Evolutionary conservation across 306 rosid genomes (phyloP).

Genomic region (Rosa lucieae): DNA sequence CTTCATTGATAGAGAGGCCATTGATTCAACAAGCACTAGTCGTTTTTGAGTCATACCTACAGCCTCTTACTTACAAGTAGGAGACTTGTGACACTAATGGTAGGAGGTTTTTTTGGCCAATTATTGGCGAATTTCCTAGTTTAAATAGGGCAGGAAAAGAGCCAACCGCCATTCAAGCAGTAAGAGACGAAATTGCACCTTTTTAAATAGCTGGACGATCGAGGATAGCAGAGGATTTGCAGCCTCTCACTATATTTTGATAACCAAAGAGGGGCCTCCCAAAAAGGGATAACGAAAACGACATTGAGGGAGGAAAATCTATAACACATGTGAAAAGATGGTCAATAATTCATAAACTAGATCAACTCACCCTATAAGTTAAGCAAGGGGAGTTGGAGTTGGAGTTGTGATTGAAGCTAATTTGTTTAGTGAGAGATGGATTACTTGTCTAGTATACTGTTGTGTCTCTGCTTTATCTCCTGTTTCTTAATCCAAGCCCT

Average conservation of each 20-base stretch:
- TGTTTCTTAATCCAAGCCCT: constrained; percentile 16
- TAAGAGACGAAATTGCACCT: too few relatives aligned
- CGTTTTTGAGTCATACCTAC: too few relatives aligned
- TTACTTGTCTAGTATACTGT: background rate
- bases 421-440: constrained; percentile 7
- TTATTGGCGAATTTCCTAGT: background rate
- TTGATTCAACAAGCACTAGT: too few relatives aligned
- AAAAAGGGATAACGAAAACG: too few relatives aligned
- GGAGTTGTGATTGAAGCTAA: background rate
- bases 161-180: too few relatives aligned
- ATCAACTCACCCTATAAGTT: background rate
- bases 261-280: too few relatives aligned
- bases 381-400: background rate
- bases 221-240: too few relatives aligned
- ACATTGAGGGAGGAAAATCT: too few relatives aligned
- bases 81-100: background rate
- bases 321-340: background rate
- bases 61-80: background rate
- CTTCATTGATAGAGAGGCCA: constrained; percentile 24
- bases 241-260: too few relatives aligned
- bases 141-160: too few relatives aligned
- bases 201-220: too few relatives aligned
- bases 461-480: background rate
- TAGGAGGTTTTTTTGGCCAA: background rate
- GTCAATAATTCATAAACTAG: background rate